Evolutionary conservation across 345 rosid genomes (phyloP).

Genomic region (Eucalyptus coolabah): DNA sequence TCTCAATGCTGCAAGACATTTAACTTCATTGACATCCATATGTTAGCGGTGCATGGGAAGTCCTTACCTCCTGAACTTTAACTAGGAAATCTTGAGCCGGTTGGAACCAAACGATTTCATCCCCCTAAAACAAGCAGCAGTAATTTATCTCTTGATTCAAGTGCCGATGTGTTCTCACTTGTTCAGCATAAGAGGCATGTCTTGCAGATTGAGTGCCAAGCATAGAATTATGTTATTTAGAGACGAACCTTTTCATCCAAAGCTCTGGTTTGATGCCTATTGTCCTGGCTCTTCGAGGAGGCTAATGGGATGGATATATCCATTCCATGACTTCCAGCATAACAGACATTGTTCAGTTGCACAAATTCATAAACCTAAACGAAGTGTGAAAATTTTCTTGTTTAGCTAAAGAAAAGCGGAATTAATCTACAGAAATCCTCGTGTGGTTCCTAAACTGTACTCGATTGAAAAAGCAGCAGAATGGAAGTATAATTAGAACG

Average conservation of each 20-base stretch:
- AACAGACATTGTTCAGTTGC: not conserved
- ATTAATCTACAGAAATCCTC: not conserved
- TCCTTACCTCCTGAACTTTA: not conserved
- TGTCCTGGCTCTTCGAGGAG: not conserved
- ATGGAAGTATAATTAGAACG: not conserved
- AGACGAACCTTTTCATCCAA: not conserved
- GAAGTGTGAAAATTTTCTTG: not conserved
- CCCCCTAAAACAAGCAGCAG: not conserved
- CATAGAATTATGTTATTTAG: not conserved
- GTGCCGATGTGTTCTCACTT: not conserved
- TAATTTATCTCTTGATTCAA: not conserved
- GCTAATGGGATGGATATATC: conserved; percentile 3
- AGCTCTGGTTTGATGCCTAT: not conserved
- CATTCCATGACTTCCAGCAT: conserved; percentile 15
- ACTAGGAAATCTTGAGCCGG: not conserved
- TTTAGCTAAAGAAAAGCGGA: not conserved
- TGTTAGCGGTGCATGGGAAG: not conserved
- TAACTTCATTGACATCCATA: not conserved
- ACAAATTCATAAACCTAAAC: conserved; percentile 2
- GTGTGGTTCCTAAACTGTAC: not conserved
- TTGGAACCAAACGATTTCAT: not conserved
- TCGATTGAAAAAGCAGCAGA: not conserved
- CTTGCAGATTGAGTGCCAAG: not conserved
- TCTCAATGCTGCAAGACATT: not conserved
- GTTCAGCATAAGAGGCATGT: not conserved